Percentiles rank a stretch among this genome's conserved stretches.
Conservation (phyloP, 1,284 basidiomycete genomes). For the Cystobasidium sp. region DNA sequence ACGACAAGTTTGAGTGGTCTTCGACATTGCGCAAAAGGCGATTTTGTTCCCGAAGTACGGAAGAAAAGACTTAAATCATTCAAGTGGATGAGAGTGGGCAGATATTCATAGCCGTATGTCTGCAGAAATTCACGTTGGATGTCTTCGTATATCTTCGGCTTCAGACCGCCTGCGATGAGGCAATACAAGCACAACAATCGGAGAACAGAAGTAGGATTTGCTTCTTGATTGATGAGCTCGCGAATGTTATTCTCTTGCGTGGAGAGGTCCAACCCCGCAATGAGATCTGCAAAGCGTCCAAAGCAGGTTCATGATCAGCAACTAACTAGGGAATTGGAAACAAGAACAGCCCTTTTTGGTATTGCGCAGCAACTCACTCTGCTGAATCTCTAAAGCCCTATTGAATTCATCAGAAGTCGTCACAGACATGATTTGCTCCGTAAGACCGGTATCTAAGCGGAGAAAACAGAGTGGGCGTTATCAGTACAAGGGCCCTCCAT, state of each 20-base stretch:
- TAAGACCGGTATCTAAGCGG: constrained; percentile 80
- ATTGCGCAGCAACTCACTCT: constrained; percentile 65
- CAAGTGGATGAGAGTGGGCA: constrained; percentile 82
- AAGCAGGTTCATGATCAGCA: neutral
- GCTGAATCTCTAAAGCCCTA: constrained; percentile 90
- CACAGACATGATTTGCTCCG: constrained; percentile 83
- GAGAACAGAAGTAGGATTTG: constrained; percentile 74
- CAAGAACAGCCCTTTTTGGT: neutral
- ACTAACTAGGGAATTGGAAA: neutral
- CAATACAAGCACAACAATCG: constrained; percentile 84
- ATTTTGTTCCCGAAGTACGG: constrained; percentile 54
- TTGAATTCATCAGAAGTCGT: constrained; percentile 90
- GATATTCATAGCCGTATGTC: constrained; percentile 88
- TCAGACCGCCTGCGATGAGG: constrained; percentile 82
- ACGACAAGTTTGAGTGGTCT: constrained; percentile 89
- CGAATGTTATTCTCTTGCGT: constrained; percentile 80
- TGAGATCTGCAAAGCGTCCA: constrained; percentile 67
- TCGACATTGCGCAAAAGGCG: constrained; percentile 71
- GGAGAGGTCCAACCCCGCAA: constrained; percentile 82
- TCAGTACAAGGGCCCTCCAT: neutral
- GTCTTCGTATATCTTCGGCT: constrained; percentile 80
- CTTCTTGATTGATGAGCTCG: constrained; percentile 81
- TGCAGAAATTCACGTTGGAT: constrained; percentile 88
- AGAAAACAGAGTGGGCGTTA: neutral
- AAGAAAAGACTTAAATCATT: constrained; percentile 71